Evolutionary conservation across 192 early-diverging fungal species (phyloP).

Genomic region (Chytriomyces sp.): DNA sequence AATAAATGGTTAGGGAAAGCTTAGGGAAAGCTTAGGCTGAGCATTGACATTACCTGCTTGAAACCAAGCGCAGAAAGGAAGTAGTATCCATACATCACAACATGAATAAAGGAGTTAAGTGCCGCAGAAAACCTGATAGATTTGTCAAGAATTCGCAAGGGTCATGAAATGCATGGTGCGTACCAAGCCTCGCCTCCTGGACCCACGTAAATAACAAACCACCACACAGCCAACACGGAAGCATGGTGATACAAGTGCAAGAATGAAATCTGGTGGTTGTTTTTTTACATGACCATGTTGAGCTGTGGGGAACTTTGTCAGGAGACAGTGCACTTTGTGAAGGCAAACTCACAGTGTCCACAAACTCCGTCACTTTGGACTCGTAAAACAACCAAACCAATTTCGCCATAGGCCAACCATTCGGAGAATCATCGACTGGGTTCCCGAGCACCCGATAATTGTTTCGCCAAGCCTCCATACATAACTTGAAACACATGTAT

Average conservation of each 20-base stretch:
- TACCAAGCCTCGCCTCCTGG: slow-evolving; percentile 59
- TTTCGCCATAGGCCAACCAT: slow-evolving; percentile 64
- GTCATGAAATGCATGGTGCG: slow-evolving; percentile 24
- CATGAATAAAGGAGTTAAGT: slow-evolving; percentile 64
- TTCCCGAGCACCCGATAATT: slow-evolving; percentile 59
- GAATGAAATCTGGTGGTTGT: slow-evolving; percentile 66
- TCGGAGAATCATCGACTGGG: slow-evolving; percentile 48
- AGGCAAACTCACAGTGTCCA: slow-evolving; percentile 47
- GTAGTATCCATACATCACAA: slow-evolving; percentile 70
- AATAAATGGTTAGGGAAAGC: too few species aligned
- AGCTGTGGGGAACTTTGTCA: slow-evolving; percentile 20
- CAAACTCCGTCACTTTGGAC: slow-evolving; percentile 63
- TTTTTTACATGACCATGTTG: slow-evolving; percentile 69
- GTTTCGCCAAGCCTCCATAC: slow-evolving; percentile 48
- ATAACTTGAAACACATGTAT: slow-evolving; percentile 58
- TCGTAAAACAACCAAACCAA: slow-evolving; percentile 67
- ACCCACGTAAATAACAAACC: slow-evolving; percentile 60
- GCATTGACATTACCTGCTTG: slow-evolving; percentile 51
- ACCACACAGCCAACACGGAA: slow-evolving; percentile 66
- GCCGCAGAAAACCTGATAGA: too few species aligned
- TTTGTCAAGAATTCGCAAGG: too few species aligned
- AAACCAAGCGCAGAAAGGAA: slow-evolving; percentile 53
- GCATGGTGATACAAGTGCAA: slow-evolving; percentile 66
- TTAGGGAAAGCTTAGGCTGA: too few species aligned
- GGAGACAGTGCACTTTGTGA: neutral